Conservation (phyloP, 2,329 filamentous ascomycete genomes). For the Aspergillus tamarii region DNA sequence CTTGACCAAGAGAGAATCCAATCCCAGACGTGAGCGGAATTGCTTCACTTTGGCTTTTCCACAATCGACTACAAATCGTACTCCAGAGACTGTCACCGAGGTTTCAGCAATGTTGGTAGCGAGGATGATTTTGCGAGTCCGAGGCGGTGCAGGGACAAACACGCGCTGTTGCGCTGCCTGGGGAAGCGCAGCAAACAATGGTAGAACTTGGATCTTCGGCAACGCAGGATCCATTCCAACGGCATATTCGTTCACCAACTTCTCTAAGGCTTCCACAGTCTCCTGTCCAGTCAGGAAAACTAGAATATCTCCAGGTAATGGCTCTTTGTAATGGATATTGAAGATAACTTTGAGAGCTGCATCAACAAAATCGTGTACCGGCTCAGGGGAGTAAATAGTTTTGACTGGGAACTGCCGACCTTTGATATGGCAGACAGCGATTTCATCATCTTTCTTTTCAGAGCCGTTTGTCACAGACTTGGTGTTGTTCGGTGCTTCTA, state of each 20-base stretch:
- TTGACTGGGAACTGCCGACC: constrained; percentile 87
- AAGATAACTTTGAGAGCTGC: constrained; percentile 80
- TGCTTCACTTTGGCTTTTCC: constrained; percentile 95
- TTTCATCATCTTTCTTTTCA: constrained; percentile 34
- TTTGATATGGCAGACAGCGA: constrained; percentile 70
- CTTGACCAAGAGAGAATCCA: constrained; percentile 88
- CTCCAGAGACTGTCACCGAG: constrained; percentile 91
- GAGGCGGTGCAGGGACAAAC: constrained; percentile 73
- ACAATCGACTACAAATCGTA: constrained; percentile 87
- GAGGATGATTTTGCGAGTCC: constrained; percentile 85
- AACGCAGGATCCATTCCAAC: constrained; percentile 72
- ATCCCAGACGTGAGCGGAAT: constrained; percentile 78
- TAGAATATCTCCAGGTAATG: constrained; percentile 89
- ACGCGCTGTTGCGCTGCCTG: constrained; percentile 84
- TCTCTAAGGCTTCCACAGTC: constrained; percentile 81
- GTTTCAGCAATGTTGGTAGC: constrained; percentile 99
- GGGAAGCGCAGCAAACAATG: constrained; percentile 87
- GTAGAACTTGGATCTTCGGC: constrained; percentile 70
- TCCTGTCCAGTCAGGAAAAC: constrained; percentile 93
- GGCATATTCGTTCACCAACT: constrained; percentile 79
- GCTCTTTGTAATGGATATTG: constrained; percentile 82
- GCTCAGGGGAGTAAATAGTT: constrained; percentile 71
- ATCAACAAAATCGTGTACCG: constrained; percentile 81
- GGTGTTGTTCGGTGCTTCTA: background rate
- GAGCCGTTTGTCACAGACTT: constrained; percentile 7